Evolutionary conservation across 108 stramenopile species (phyloP).

Genomic region (Craspedostauros australis): DNA sequence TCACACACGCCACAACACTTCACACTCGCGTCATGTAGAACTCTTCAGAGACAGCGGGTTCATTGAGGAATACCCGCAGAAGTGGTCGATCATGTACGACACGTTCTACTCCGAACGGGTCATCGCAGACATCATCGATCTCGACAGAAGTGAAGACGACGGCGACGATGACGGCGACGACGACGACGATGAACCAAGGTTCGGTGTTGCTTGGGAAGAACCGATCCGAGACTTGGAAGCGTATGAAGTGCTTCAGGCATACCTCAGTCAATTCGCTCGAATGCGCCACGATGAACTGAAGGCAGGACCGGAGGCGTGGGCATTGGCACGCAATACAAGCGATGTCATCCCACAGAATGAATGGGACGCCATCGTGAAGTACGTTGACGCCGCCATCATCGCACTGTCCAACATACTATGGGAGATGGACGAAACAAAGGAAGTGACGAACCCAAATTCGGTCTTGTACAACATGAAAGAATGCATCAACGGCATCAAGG

Average conservation of each 20-base stretch:
- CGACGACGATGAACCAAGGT: too few species aligned
- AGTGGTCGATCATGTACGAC: slow-evolving; percentile 27
- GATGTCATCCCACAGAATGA: slow-evolving; percentile 14
- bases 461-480: not conserved
- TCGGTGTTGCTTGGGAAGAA: too few species aligned
- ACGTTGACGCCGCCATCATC: not conserved
- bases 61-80: slow-evolving; percentile 29
- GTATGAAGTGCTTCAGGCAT: too few species aligned
- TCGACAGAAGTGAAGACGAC: too few species aligned
- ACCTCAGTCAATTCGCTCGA: too few species aligned
- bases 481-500: not conserved
- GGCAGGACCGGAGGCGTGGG: too few species aligned
- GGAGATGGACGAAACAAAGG: not conserved
- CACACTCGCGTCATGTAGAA: slow-evolving; percentile 13
- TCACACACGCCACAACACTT: slow-evolving; percentile 14
- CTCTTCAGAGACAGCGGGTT: slow-evolving; percentile 39
- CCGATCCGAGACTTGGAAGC: too few species aligned
- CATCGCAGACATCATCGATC: too few species aligned
- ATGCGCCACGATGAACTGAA: too few species aligned
- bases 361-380: slow-evolving; percentile 8
- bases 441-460: not conserved
- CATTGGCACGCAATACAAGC: too few species aligned
- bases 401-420: slow-evolving; percentile 13
- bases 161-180: too few species aligned
- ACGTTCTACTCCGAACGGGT: too few species aligned